phyloP scores from a whole-genome alignment of 1,284 basidiomycete species.

The Naganishia sp. region DNA sequence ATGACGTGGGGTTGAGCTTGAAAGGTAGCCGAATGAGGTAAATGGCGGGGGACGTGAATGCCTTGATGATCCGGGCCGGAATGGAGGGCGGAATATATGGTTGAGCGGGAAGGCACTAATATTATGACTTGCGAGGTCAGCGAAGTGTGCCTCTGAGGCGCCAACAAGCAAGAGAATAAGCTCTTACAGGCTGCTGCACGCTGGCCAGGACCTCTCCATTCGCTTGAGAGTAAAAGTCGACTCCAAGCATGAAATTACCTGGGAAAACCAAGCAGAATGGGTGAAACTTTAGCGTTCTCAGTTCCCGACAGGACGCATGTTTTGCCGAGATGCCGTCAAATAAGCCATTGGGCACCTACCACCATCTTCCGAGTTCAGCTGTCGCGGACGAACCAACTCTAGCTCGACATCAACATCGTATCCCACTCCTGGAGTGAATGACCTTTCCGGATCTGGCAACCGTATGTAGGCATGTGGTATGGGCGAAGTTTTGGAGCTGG shows the following conservation, averaged over 20 bases:
- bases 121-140: neutral
- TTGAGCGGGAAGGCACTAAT: constrained; percentile 32
- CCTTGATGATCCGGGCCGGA: constrained; percentile 7
- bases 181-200: constrained; percentile 12
- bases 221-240: constrained; percentile 38
- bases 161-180: too few species aligned
- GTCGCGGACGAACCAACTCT: constrained; percentile 49
- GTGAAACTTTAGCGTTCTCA: neutral
- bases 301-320: neutral
- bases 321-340: neutral
- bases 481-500: constrained; percentile 43
- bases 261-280: neutral
- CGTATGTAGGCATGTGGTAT: constrained; percentile 49
- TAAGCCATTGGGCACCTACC: neutral
- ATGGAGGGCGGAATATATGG: constrained; percentile 20
- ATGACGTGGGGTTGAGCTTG: constrained; percentile 10
- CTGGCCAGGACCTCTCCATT: constrained; percentile 6
- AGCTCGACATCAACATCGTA: constrained; percentile 54
- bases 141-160: too few species aligned
- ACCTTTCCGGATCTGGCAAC: constrained; percentile 38
- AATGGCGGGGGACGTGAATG: constrained; percentile 14
- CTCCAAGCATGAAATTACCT: constrained; percentile 54
- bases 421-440: constrained; percentile 49
- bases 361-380: constrained; percentile 26
- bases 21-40: constrained; percentile 21